Percentiles rank a stretch among this genome's conserved stretches.
Conservation (phyloP, 169 alveolate genomes). For the Theileria orientalis region DNA sequence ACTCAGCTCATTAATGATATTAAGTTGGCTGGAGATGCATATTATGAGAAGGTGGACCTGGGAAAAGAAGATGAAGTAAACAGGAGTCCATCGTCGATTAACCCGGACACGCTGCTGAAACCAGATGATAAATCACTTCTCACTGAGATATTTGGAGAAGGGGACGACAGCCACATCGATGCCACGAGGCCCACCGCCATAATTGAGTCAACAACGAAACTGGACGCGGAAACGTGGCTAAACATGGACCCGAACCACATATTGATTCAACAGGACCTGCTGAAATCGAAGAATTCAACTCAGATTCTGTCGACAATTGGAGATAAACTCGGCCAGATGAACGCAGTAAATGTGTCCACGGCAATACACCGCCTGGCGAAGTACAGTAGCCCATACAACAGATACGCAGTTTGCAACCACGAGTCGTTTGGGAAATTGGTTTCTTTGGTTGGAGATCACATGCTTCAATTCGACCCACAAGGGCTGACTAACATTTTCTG, state of each 20-base stretch:
- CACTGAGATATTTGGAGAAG: constrained; percentile 20
- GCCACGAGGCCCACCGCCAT: constrained; percentile 66
- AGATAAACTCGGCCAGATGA: constrained; percentile 43
- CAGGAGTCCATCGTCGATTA: neutral
- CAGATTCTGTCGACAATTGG: constrained; percentile 31
- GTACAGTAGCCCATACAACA: constrained; percentile 28
- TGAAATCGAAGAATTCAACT: constrained; percentile 38
- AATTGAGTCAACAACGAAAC: constrained; percentile 42
- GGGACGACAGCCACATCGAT: constrained; percentile 28
- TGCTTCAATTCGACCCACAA: constrained; percentile 45
- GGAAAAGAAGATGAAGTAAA: neutral
- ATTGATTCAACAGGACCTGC: constrained; percentile 44
- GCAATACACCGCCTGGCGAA: constrained; percentile 62
- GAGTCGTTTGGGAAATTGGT: constrained; percentile 34
- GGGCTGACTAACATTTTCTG: constrained; percentile 59
- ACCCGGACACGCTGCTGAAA: constrained; percentile 6
- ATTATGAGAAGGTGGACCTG: constrained; percentile 26
- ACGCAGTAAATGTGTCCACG: constrained; percentile 52
- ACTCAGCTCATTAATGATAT: constrained; percentile 34
- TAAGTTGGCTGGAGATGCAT: constrained; percentile 47
- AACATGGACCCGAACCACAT: constrained; percentile 64
- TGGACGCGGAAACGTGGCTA: constrained; percentile 68
- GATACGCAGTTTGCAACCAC: constrained; percentile 35
- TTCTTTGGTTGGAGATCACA: constrained; percentile 10
- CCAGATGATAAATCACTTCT: constrained; percentile 13